These are phyloP conservation scores for Corylus americana DNA, from an alignment of 306 rosid genomes.

Conservation along the genomic window DNA sequence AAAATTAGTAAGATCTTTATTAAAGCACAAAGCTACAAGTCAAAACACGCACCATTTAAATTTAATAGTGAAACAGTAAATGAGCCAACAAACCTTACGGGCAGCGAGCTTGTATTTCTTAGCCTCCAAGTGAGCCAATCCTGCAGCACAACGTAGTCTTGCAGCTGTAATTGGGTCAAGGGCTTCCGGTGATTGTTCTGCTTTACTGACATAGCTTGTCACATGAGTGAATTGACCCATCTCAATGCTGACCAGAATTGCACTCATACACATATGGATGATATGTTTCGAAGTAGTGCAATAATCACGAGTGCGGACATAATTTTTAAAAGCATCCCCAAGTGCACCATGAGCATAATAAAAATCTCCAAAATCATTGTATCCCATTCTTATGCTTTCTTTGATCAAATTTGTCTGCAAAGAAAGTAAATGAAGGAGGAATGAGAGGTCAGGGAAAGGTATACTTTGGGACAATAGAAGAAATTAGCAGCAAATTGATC, in stretches of 20 bases:
- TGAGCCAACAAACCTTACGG: slow-evolving; percentile 71
- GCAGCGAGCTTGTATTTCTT: slow-evolving; percentile 99
- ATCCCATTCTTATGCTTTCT: slow-evolving; percentile 99
- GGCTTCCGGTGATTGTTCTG: slow-evolving; percentile 75
- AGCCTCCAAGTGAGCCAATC: slow-evolving; percentile 91
- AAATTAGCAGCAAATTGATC: neutral
- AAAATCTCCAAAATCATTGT: slow-evolving; percentile 97
- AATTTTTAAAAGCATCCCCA: slow-evolving; percentile 90
- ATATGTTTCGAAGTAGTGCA: slow-evolving; percentile 94
- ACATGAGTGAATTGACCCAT: slow-evolving; percentile 98
- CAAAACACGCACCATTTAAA: slow-evolving; percentile 6
- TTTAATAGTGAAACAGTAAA: neutral
- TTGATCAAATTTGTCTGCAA: slow-evolving; percentile 94
- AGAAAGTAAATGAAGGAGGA: slow-evolving; percentile 26
- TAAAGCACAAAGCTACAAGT: neutral
- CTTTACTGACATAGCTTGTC: slow-evolving; percentile 85
- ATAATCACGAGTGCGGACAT: slow-evolving; percentile 96
- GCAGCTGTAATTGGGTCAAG: slow-evolving; percentile 57
- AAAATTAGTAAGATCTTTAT: neutral
- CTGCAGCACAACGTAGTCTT: slow-evolving; percentile 88
- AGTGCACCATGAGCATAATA: slow-evolving; percentile 85
- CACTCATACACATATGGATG: slow-evolving; percentile 92
- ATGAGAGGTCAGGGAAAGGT: slow-evolving; percentile 13
- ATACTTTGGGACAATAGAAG: slow-evolving; percentile 2
- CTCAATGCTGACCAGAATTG: slow-evolving; percentile 96